Evolutionary conservation across 2,329 filamentous ascomycete species (phyloP).

Genomic region (Chaetomiaceae sp.): DNA sequence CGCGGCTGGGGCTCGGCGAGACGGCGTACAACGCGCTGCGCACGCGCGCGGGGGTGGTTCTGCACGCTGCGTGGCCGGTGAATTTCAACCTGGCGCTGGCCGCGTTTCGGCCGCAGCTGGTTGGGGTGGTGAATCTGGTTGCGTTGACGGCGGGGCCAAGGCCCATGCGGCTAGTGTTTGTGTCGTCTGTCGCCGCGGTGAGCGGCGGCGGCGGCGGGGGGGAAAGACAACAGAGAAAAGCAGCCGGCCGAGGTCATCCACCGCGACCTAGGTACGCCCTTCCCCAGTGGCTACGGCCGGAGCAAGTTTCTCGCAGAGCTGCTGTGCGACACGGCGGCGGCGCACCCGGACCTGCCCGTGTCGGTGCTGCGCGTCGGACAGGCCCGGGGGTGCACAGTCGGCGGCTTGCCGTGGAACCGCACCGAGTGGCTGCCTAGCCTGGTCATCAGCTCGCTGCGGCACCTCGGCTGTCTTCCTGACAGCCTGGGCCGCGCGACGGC

Average conservation of each 20-base stretch:
- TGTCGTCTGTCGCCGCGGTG: neutral
- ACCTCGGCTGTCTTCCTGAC: neutral
- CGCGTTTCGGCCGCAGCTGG: neutral
- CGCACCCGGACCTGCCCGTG: neutral
- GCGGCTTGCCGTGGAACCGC: neutral
- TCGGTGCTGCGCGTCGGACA: neutral
- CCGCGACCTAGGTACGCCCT: neutral
- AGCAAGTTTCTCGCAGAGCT: constrained; percentile 3
- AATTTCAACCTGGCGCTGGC: constrained; percentile 8
- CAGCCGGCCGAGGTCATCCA: neutral
- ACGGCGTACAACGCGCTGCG: neutral
- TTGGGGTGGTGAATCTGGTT: neutral
- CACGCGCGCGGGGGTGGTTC: neutral
- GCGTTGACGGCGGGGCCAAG: neutral
- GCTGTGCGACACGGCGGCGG: neutral
- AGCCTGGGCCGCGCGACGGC: neutral
- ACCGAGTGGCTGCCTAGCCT: constrained; percentile 3
- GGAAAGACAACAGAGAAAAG: neutral
- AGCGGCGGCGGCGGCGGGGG: neutral
- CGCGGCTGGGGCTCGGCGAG: neutral
- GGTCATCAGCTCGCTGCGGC: neutral
- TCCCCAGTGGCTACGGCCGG: neutral
- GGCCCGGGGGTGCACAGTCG: neutral
- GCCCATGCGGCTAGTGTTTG: neutral
- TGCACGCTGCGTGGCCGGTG: constrained; percentile 14